Conservation (phyloP, 225 moss, liverwort and hornwort genomes). For the Pseudisothecium myosuroides region DNA sequence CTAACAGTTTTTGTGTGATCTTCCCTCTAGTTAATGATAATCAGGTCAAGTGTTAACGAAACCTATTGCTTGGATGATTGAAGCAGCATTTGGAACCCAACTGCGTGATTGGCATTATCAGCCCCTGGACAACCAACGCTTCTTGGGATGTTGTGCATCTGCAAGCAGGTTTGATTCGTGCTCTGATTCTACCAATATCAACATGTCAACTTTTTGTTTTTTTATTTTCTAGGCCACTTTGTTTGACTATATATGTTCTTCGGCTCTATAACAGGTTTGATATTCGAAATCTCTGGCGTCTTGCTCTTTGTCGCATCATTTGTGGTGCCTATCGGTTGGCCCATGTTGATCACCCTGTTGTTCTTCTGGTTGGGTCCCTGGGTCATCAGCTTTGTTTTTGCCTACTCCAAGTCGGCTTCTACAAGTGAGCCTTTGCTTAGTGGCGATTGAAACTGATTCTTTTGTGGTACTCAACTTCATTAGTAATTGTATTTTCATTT, state of each 20-base stretch:
- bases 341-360: constrained; percentile 16
- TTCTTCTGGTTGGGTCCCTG: constrained; percentile 39
- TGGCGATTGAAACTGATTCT: neutral
- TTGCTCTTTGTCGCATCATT: constrained; percentile 29
- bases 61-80: neutral
- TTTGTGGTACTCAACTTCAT: neutral
- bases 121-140: constrained; percentile 29
- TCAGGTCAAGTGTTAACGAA: neutral
- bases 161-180: constrained; percentile 18
- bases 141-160: constrained; percentile 22
- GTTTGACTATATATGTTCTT: neutral
- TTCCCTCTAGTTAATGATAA: neutral
- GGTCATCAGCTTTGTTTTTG: constrained; percentile 5
- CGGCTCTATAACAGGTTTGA: constrained; percentile 8
- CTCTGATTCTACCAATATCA: neutral
- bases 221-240: neutral
- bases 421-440: constrained; percentile 23
- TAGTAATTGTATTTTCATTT: neutral
- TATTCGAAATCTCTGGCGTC: constrained; percentile 20
- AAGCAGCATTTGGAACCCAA: constrained; percentile 36
- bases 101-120: constrained; percentile 28
- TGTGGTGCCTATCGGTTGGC: constrained; percentile 34
- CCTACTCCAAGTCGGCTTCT: constrained; percentile 4
- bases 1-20: neutral
- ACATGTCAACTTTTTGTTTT: neutral